Percentiles rank a stretch among this genome's conserved stretches.
These are phyloP conservation scores for Fusarium sp. DNA, from an alignment of 2,329 filamentous ascomycete species.

Conservation along the genomic window DNA sequence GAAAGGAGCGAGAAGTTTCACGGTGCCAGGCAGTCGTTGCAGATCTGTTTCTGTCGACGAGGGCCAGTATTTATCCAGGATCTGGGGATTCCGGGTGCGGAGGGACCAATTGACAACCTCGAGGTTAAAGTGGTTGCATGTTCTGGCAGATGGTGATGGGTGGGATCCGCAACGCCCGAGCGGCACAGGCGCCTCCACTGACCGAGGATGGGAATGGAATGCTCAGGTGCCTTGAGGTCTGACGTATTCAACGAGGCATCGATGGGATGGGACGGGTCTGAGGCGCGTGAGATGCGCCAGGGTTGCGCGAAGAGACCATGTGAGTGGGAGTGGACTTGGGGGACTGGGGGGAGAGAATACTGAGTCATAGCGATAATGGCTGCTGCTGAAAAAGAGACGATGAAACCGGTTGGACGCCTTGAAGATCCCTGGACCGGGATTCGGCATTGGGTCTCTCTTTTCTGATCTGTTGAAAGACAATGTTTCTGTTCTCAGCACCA, in stretches of 20 bases:
- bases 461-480: not conserved
- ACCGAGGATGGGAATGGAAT: not conserved
- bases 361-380: not conserved
- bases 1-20: not conserved
- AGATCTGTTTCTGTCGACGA: slow-evolving; percentile 9
- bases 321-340: not conserved
- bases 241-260: not conserved
- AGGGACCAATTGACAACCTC: slow-evolving; percentile 5
- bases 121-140: slow-evolving; percentile 30
- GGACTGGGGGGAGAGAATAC: not conserved
- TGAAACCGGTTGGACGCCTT: not conserved
- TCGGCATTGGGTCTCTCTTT: not conserved
- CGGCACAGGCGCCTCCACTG: not conserved
- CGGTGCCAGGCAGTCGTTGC: not conserved
- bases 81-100: not conserved
- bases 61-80: slow-evolving; percentile 8
- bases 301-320: not conserved
- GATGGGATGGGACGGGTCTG: not conserved
- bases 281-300: not conserved
- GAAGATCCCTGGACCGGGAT: not conserved
- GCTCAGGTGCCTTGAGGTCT: slow-evolving; percentile 6
- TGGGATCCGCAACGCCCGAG: slow-evolving; percentile 9
- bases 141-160: slow-evolving; percentile 5
- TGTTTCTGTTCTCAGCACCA: not conserved
- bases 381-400: not conserved